phyloP scores from a whole-genome alignment of 352 stramenopile species.

The Phytopythium helicoides region DNA sequence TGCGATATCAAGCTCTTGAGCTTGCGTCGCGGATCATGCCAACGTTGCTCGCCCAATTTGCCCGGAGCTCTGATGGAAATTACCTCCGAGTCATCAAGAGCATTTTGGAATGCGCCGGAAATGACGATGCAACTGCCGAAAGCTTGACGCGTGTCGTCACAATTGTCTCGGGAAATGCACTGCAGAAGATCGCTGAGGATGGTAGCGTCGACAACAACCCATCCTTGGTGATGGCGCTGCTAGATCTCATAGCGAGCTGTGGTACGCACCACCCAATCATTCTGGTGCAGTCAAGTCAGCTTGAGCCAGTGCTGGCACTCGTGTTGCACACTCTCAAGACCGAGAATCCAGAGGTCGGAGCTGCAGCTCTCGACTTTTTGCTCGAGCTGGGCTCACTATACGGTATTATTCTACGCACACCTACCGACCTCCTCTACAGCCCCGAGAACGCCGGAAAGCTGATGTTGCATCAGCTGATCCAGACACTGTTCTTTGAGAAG shows the following conservation, averaged over 20 bases:
- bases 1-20: conserved; percentile 61
- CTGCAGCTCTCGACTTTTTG: conserved; percentile 55
- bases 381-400: conserved; percentile 68
- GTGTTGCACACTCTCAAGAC: conserved; percentile 61
- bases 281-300: conserved; percentile 64
- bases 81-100: conserved; percentile 72
- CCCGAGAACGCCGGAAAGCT: conserved; percentile 53
- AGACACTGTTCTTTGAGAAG: conserved; percentile 76
- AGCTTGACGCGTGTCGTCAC: conserved; percentile 69
- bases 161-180: conserved; percentile 50
- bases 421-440: conserved; percentile 37
- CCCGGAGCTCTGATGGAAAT: conserved; percentile 48
- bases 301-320: conserved; percentile 56
- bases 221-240: conserved; percentile 42
- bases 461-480: conserved; percentile 58
- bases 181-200: conserved; percentile 50
- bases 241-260: conserved; percentile 59
- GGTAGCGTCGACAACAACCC: conserved; percentile 55
- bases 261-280: conserved; percentile 55
- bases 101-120: conserved; percentile 56
- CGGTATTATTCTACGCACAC: conserved; percentile 66
- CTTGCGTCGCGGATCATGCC: conserved; percentile 63
- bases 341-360: conserved; percentile 61
- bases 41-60: conserved; percentile 60
- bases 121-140: conserved; percentile 50